phyloP scores from a whole-genome alignment of 106 monocot genomes.

The Ottelia alismoides region DNA sequence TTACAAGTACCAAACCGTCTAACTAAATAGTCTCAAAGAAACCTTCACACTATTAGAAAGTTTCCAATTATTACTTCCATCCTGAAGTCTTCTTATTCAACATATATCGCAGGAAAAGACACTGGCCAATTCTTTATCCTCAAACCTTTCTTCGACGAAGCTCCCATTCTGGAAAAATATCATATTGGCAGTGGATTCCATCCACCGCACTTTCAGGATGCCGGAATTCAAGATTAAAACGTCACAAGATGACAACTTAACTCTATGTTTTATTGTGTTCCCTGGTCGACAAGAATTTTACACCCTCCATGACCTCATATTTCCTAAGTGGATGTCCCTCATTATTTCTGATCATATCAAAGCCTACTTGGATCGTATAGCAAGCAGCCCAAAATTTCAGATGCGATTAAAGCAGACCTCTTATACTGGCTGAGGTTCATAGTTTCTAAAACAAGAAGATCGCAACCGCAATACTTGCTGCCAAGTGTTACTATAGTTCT shows the following conservation, averaged over 20 bases:
- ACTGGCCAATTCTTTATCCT: too few species aligned
- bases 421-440: slow-evolving; percentile 72
- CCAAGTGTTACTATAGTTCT: slow-evolving; percentile 48
- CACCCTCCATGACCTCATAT: slow-evolving; percentile 51
- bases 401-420: slow-evolving; percentile 54
- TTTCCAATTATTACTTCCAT: too few species aligned
- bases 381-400: slow-evolving; percentile 26
- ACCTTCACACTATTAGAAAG: too few species aligned
- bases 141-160: slow-evolving; percentile 24
- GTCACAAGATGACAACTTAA: slow-evolving; percentile 32
- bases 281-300: slow-evolving; percentile 33
- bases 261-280: slow-evolving; percentile 55
- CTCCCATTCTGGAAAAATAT: slow-evolving; percentile 39
- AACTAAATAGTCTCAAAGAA: too few species aligned
- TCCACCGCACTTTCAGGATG: slow-evolving; percentile 29
- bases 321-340: slow-evolving; percentile 44
- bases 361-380: slow-evolving; percentile 29
- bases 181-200: slow-evolving; percentile 25
- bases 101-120: too few species aligned
- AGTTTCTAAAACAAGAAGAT: slow-evolving; percentile 46
- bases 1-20: too few species aligned
- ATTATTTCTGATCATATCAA: slow-evolving; percentile 47
- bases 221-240: slow-evolving; percentile 43
- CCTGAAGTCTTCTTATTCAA: too few species aligned
- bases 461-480: slow-evolving; percentile 17